These are phyloP conservation scores for Aulographum hederae DNA, from an alignment of 2,329 filamentous ascomycete genomes.

Conservation along the genomic window DNA sequence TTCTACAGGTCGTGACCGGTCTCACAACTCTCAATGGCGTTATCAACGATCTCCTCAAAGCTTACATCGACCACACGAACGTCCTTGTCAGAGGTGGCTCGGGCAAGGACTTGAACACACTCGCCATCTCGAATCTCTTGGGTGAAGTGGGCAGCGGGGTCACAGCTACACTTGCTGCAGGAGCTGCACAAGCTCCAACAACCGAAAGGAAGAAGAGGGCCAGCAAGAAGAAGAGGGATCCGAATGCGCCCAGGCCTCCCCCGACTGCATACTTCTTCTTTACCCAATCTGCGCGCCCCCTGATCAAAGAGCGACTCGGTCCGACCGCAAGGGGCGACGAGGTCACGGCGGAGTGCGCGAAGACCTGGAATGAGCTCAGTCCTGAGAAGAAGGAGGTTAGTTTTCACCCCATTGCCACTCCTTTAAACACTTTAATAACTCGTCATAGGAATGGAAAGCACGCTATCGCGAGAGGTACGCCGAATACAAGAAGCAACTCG, in stretches of 20 bases:
- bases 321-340: conserved; percentile 64
- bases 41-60: conserved; percentile 60
- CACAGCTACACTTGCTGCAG: conserved; percentile 9
- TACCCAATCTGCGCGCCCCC: conserved; percentile 70
- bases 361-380: conserved; percentile 66
- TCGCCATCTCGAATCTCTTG: conserved; percentile 13
- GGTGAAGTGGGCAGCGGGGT: conserved; percentile 26
- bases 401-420: conserved; percentile 4
- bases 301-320: conserved; percentile 55
- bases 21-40: conserved; percentile 59
- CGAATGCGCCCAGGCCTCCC: conserved; percentile 86
- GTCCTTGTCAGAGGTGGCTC: conserved; percentile 44
- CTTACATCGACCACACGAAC: conserved; percentile 79
- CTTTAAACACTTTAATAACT: neutral
- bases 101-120: conserved; percentile 8
- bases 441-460: conserved; percentile 27
- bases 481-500: conserved; percentile 30
- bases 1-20: conserved; percentile 49
- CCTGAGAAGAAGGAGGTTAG: conserved; percentile 51
- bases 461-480: conserved; percentile 5
- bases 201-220: conserved; percentile 50
- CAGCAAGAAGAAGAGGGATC: conserved; percentile 60
- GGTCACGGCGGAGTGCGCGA: conserved; percentile 72
- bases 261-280: conserved; percentile 91
- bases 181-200: conserved; percentile 7